These are phyloP conservation scores for Phytophthora cryptogea DNA, from an alignment of 352 stramenopile species.

Conservation along the genomic window DNA sequence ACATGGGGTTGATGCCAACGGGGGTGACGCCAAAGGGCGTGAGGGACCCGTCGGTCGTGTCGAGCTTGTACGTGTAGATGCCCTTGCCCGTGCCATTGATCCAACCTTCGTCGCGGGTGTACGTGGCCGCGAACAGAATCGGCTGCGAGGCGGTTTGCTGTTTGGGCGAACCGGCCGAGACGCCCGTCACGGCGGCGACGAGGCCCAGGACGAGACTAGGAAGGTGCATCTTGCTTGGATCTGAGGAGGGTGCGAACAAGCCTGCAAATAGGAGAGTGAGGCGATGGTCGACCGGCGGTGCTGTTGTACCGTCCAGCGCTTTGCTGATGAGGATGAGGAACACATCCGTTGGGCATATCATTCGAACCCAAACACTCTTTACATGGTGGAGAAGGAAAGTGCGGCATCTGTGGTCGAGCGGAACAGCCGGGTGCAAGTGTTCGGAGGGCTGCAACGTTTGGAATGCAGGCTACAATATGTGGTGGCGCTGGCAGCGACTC, in stretches of 20 bases:
- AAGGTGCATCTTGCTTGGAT: constrained; percentile 26
- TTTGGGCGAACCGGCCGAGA: constrained; percentile 18
- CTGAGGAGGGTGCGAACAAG: neutral
- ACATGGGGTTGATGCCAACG: constrained; percentile 80
- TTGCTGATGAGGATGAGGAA: neutral
- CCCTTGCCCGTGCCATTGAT: constrained; percentile 70
- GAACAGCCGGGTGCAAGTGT: constrained; percentile 13
- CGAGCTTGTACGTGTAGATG: constrained; percentile 61
- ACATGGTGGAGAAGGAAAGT: constrained; percentile 21
- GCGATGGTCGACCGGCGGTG: constrained; percentile 4
- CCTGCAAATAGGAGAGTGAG: constrained; percentile 22
- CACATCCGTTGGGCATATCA: constrained; percentile 32
- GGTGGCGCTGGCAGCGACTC: too few species aligned
- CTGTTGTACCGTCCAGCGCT: neutral
- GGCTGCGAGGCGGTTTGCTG: constrained; percentile 19
- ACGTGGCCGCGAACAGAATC: constrained; percentile 61
- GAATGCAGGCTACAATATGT: neutral
- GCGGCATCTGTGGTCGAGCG: constrained; percentile 21
- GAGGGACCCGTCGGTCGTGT: constrained; percentile 47
- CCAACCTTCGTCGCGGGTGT: constrained; percentile 71
- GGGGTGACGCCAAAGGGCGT: constrained; percentile 39
- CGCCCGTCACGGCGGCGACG: constrained; percentile 18
- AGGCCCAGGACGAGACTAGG: constrained; percentile 26
- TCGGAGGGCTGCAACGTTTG: neutral
- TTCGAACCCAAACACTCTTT: constrained; percentile 22